Conservation (phyloP, 139 green algal genomes). For the Coelastrella sp. region DNA sequence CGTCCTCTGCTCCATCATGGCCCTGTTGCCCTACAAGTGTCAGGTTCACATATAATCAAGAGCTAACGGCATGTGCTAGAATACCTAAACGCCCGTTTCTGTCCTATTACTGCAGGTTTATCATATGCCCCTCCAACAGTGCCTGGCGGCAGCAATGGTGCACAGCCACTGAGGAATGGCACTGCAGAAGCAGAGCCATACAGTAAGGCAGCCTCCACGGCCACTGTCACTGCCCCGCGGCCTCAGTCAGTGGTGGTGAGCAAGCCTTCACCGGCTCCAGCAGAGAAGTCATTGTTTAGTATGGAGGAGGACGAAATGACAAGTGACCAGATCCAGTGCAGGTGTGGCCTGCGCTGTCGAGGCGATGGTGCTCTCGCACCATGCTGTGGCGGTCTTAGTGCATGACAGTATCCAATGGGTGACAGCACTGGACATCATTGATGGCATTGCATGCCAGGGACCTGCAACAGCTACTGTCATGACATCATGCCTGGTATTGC, state of each 20-base stretch:
- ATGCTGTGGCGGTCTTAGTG: too few relatives aligned
- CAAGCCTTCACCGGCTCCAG: neutral
- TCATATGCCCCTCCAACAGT: conserved; percentile 54
- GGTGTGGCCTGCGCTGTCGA: neutral
- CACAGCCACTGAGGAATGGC: conserved; percentile 10
- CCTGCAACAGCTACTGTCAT: too few relatives aligned
- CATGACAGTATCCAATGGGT: too few relatives aligned
- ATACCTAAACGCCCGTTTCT: too few relatives aligned
- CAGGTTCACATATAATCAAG: too few relatives aligned
- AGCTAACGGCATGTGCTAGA: too few relatives aligned
- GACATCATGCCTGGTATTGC: too few relatives aligned
- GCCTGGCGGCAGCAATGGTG: conserved; percentile 10
- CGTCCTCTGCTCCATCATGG: neutral
- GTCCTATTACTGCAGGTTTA: conserved; percentile 46
- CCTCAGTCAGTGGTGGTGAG: conserved; percentile 8
- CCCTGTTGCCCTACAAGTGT: too few relatives aligned
- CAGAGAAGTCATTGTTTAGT: conserved; percentile 60
- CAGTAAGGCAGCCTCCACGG: conserved; percentile 15
- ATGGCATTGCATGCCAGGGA: too few relatives aligned
- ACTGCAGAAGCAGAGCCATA: neutral
- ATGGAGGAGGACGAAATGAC: conserved; percentile 86
- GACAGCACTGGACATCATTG: too few relatives aligned
- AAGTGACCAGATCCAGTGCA: conserved; percentile 77
- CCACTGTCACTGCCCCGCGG: neutral
- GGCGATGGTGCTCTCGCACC: neutral